Percentiles rank a stretch among this genome's conserved stretches.
Conservation (phyloP, 345 rosid genomes). For the Geranium brycei region DNA sequence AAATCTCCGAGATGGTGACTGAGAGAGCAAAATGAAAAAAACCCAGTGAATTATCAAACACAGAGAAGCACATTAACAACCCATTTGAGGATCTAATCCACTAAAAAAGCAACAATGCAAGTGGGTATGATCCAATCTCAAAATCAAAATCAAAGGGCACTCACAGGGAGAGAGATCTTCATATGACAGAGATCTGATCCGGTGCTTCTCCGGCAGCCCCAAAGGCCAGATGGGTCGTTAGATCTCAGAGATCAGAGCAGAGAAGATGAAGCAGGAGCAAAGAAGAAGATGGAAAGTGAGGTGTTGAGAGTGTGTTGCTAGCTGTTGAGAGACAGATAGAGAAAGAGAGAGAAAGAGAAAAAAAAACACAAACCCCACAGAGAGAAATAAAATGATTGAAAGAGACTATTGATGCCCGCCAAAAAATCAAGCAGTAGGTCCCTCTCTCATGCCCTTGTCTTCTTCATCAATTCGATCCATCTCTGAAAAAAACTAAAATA, state of each 20-base stretch:
- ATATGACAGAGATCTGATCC: constrained; percentile 56
- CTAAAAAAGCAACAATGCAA: constrained; percentile 1
- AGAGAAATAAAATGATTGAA: constrained; percentile 45
- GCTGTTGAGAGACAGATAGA: constrained; percentile 1
- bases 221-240: constrained; percentile 5
- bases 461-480: neutral
- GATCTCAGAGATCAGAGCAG: neutral
- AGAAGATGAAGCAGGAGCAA: neutral
- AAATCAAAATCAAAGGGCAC: constrained; percentile 13
- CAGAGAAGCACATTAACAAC: constrained; percentile 8
- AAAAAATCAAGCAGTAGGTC: constrained; percentile 62
- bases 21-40: no score
- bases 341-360: neutral
- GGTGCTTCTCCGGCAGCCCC: constrained; percentile 23
- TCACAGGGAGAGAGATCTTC: constrained; percentile 75
- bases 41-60: neutral
- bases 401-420: constrained; percentile 68
- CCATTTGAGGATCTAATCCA: neutral
- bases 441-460: constrained; percentile 17
- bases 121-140: neutral
- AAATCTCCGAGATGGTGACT: no score
- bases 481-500: neutral
- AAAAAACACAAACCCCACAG: constrained; percentile 5
- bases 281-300: neutral
- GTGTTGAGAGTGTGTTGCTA: neutral